A percentile compares a stretch with the other conserved stretches of the same genome.
phyloP scores from a whole-genome alignment of 257 asterid species.

The Solanum dulcamara region DNA sequence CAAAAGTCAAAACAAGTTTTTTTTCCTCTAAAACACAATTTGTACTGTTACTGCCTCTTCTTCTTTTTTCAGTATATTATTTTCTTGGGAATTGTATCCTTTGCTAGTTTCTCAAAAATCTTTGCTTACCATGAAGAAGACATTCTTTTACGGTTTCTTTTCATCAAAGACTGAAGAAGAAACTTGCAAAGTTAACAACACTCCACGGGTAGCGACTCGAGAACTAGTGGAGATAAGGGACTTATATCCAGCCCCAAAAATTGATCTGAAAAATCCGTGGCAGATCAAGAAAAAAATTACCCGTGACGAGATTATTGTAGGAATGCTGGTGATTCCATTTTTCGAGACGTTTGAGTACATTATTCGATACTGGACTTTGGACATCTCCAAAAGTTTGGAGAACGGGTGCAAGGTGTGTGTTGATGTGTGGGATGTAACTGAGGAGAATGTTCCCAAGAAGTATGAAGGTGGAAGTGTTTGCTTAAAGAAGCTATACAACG shows the following conservation, averaged over 20 bases:
- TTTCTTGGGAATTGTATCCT: no score
- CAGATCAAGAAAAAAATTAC: slow-evolving; percentile 15
- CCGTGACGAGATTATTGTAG: neutral
- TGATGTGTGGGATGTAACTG: slow-evolving; percentile 38
- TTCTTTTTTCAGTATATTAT: no score
- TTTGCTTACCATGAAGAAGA: no score
- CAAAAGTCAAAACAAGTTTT: no score
- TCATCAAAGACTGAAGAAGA: slow-evolving; percentile 21
- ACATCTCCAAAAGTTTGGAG: slow-evolving; percentile 20
- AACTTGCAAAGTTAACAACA: neutral
- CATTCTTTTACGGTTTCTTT: slow-evolving; percentile 20
- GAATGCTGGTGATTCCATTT: neutral
- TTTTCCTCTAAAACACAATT: no score
- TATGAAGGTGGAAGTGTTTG: neutral
- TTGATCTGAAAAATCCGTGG: slow-evolving; percentile 27
- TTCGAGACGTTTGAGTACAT: slow-evolving; percentile 21
- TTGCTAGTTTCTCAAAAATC: no score
- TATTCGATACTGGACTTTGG: slow-evolving; percentile 34
- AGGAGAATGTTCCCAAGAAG: slow-evolving; percentile 15
- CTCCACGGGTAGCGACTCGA: neutral
- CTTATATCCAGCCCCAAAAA: slow-evolving; percentile 16
- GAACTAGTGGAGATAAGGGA: slow-evolving; percentile 32
- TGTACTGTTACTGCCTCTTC: no score
- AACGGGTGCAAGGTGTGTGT: slow-evolving; percentile 17
- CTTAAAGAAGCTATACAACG: slow-evolving; percentile 18